Evolutionary conservation across 2,329 filamentous ascomycete genomes (phyloP), one percentile per base, ranked within the genome.

Genomic region (Orbilia oligospora): DNA sequence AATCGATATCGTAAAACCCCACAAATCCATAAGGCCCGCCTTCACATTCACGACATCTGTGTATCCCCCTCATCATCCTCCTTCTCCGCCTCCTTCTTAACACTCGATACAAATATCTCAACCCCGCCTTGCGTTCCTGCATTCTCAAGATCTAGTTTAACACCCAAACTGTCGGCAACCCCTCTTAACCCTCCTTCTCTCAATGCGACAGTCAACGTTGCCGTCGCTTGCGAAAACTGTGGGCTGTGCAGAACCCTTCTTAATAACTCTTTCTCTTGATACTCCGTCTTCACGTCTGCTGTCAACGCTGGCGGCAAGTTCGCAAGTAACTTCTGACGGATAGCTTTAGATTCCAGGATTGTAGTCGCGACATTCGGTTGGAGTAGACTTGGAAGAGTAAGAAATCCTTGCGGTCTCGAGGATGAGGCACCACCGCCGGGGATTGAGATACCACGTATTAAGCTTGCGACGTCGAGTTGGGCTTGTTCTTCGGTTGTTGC

Each of bases 121-220:
- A 99, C 91, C 82, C 96, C 91, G 5, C 92, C 93, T 66, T 94
- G 94, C 3, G 71, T 55, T 20, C 66, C 76, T 53, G 80, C 81
- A 55, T 80, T 81, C 51, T 94, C 95, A 55, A 97, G 85, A 83
- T 91, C 89, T 20, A 99, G 90, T 81, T 90, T 90, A 75, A 98
- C 89, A 5, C 90, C 89, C 46, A 99, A 86, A 3, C 94, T 95
- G 82, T 97, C 94, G 5, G 93, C 92, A 80, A 99, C 92, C 81
- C 91, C 97, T 3, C 95, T 94, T 72, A 99, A 85, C 0, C 95
- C 96, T 12, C 96, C 96, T 82, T 98, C 95, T 72, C 94, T 88
- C 70, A 99, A 87, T 12, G 96, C 96, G 84, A 94, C 90, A 0
- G 94, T 97, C 81, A 99, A 86, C 83, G 92, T 96, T 0, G 90